phyloP scores from a whole-genome alignment of 2,329 filamentous ascomycete genomes.

The Macroventuria anomochaeta region DNA sequence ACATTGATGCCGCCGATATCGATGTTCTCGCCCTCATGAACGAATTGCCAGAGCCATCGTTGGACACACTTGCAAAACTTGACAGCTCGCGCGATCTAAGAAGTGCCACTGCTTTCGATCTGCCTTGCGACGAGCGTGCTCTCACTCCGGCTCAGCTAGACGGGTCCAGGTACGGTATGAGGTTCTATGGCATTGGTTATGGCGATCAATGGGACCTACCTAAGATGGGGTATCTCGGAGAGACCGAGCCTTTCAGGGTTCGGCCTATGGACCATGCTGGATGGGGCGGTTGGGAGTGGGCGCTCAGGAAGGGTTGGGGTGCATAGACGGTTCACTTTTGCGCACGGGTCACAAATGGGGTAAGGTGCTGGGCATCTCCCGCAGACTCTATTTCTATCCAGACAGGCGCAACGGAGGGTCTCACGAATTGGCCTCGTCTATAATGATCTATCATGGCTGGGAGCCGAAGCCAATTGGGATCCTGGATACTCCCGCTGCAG shows the following conservation, averaged over 20 bases:
- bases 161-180: conserved; percentile 29
- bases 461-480: background rate
- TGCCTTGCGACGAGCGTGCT: conserved; percentile 21
- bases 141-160: conserved; percentile 25
- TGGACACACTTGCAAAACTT: conserved; percentile 9
- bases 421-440: background rate
- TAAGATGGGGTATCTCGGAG: background rate
- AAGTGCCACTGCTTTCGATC: background rate
- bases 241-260: conserved; percentile 18
- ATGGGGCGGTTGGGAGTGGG: conserved; percentile 34
- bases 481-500: background rate
- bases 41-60: conserved; percentile 16
- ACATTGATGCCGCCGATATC: conserved; percentile 19
- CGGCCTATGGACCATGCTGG: conserved; percentile 24
- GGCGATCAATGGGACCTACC: conserved; percentile 23
- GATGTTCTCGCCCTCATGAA: conserved; percentile 20
- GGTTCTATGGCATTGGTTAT: conserved; percentile 20
- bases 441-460: no score
- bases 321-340: background rate
- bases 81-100: background rate
- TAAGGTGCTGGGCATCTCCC: background rate
- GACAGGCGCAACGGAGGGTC: background rate
- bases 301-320: conserved; percentile 13
- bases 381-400: no score
- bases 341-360: background rate